Percentiles rank a stretch among this genome's conserved stretches.
Evolutionary conservation across 2,329 filamentous ascomycete genomes (phyloP).

Genomic region (Fusarium verrucosum): DNA sequence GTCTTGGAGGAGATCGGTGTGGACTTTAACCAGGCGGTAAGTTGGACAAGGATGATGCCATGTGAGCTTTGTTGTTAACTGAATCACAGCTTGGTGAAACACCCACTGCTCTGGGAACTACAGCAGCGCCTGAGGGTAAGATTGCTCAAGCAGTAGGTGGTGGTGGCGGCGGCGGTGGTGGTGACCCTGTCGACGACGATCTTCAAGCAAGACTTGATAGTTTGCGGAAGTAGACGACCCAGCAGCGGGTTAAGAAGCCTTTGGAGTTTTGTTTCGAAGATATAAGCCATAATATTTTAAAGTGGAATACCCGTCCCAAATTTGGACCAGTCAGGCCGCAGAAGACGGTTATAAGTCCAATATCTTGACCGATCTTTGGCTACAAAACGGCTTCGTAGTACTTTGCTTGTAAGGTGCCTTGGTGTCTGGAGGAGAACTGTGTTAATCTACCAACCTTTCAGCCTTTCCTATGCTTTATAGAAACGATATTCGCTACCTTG

Average conservation of each 20-base stretch:
- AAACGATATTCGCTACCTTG: slow-evolving; percentile 11
- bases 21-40: slow-evolving; percentile 87
- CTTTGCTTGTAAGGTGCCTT: slow-evolving; percentile 38
- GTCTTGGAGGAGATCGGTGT: slow-evolving; percentile 97
- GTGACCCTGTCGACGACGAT: slow-evolving; percentile 82
- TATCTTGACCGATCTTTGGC: neutral
- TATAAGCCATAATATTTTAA: neutral
- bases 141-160: slow-evolving; percentile 86
- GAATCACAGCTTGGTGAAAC: slow-evolving; percentile 83
- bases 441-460: slow-evolving; percentile 32
- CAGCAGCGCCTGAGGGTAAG: slow-evolving; percentile 75
- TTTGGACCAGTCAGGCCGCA: neutral
- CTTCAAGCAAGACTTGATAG: slow-evolving; percentile 93
- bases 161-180: slow-evolving; percentile 60
- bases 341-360: neutral
- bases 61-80: slow-evolving; percentile 30
- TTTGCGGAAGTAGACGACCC: slow-evolving; percentile 65
- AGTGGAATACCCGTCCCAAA: neutral
- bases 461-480: slow-evolving; percentile 31
- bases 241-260: neutral
- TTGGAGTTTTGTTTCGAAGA: neutral
- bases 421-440: slow-evolving; percentile 42
- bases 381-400: slow-evolving; percentile 15
- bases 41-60: slow-evolving; percentile 47
- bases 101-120: slow-evolving; percentile 81